These are phyloP conservation scores for Candida cerambycidarum DNA, from an alignment of 805 yeast species.

Conservation along the genomic window DNA sequence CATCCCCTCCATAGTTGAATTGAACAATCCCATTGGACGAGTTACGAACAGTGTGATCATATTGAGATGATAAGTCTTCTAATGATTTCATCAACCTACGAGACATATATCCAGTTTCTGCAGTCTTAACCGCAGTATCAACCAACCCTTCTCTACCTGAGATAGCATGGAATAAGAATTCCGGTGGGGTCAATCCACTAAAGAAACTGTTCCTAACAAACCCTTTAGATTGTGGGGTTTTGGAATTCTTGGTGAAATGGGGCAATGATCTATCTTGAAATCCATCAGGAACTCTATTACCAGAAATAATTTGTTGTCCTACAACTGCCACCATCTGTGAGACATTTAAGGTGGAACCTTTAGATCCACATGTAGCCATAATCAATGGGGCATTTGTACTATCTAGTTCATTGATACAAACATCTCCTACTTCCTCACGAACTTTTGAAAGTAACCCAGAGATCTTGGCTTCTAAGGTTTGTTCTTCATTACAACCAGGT, in stretches of 20 bases:
- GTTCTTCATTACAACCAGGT: constrained; percentile 99
- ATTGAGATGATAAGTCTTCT: constrained; percentile 91
- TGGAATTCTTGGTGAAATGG: constrained; percentile 92
- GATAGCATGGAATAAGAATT: constrained; percentile 96
- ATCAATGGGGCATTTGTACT: constrained; percentile 92
- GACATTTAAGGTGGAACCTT: constrained; percentile 96
- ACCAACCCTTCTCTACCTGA: constrained; percentile 99
- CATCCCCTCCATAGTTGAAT: constrained; percentile 98
- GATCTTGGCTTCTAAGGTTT: constrained; percentile 95
- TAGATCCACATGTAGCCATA: constrained; percentile 99
- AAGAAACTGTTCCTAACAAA: constrained; percentile 95
- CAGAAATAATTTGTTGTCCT: constrained; percentile 97
- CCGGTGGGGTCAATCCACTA: constrained; percentile 94
- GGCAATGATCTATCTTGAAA: constrained; percentile 98
- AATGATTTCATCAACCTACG: constrained; percentile 96
- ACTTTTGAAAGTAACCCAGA: constrained; percentile 95
- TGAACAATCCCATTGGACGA: constrained; percentile 96
- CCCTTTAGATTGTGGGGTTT: constrained; percentile 97
- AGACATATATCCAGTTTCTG: constrained; percentile 98
- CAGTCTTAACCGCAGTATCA: constrained; percentile 99
- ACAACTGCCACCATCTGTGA: constrained; percentile 99
- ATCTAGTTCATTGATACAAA: constrained; percentile 89
- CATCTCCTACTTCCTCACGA: constrained; percentile 98
- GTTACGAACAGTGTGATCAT: constrained; percentile 92
- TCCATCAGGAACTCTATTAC: constrained; percentile 99